phyloP scores from a whole-genome alignment of 148 eudicot species.

The Nepenthes mirabilis region DNA sequence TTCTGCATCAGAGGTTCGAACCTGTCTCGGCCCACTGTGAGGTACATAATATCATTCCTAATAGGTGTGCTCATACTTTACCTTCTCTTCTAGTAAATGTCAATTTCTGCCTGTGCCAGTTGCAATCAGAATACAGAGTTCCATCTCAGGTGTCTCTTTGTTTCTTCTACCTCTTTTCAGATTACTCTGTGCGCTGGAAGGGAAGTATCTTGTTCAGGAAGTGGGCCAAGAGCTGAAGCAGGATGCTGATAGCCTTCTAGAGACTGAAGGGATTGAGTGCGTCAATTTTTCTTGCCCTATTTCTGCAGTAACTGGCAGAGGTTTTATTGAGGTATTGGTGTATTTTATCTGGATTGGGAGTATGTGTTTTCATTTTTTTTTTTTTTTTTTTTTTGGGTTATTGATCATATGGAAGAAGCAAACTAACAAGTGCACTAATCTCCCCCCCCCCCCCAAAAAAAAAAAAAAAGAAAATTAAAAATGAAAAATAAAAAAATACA shows the following conservation, averaged over 20 bases:
- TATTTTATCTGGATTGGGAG: too few relatives aligned
- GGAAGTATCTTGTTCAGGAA: slow-evolving; percentile 54
- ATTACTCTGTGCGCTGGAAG: slow-evolving; percentile 72
- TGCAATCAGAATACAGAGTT: background rate
- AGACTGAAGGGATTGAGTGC: slow-evolving; percentile 32
- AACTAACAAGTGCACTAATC: too few relatives aligned
- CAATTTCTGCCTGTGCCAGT: background rate
- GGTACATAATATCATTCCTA: slow-evolving; percentile 23
- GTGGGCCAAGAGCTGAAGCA: slow-evolving; percentile 22
- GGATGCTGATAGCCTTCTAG: slow-evolving; percentile 20
- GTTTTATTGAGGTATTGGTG: slow-evolving; percentile 70
- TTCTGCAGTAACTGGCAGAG: slow-evolving; percentile 62
- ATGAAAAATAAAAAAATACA: too few relatives aligned
- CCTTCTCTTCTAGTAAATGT: background rate
- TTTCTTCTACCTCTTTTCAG: slow-evolving; percentile 19
- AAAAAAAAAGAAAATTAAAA: too few relatives aligned
- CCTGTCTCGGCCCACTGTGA: slow-evolving; percentile 36
- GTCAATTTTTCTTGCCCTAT: slow-evolving; percentile 49
- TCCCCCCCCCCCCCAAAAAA: too few relatives aligned
- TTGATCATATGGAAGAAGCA: too few relatives aligned
- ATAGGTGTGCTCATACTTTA: background rate
- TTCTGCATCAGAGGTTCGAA: slow-evolving; percentile 59
- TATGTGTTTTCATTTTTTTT: too few relatives aligned
- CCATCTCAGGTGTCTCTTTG: background rate
- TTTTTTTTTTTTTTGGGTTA: too few relatives aligned